Conservation (phyloP, 1,284 basidiomycete species). For the Mrakiaceae sp. region DNA sequence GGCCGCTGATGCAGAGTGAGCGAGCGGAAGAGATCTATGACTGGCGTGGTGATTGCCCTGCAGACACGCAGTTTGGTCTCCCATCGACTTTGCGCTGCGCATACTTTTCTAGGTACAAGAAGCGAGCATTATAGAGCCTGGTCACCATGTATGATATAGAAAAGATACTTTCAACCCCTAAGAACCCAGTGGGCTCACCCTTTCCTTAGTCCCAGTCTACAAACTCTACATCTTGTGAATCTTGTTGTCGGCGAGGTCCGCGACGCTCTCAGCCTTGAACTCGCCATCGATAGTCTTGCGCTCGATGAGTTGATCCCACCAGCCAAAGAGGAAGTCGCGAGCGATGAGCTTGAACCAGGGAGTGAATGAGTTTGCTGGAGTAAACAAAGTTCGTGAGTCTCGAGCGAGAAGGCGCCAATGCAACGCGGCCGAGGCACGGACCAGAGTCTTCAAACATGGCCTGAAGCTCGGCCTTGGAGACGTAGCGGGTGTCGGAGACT, state of each 20-base stretch:
- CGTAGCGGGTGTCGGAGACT: slow-evolving; percentile 83
- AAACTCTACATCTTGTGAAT: slow-evolving; percentile 20
- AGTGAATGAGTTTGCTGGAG: slow-evolving; percentile 72
- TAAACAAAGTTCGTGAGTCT: neutral
- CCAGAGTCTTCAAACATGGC: slow-evolving; percentile 76
- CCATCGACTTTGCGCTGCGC: too few species aligned
- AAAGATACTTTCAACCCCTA: too few species aligned
- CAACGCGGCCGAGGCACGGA: slow-evolving; percentile 32
- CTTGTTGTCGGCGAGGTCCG: slow-evolving; percentile 48
- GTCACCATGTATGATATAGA: too few species aligned
- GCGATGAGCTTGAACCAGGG: slow-evolving; percentile 99
- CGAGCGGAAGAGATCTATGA: too few species aligned
- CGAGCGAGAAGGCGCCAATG: slow-evolving; percentile 1
- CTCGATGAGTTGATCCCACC: slow-evolving; percentile 85
- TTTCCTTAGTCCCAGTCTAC: neutral
- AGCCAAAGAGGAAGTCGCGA: slow-evolving; percentile 89
- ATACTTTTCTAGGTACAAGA: too few species aligned
- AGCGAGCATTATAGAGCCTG: too few species aligned
- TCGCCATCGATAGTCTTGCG: slow-evolving; percentile 42
- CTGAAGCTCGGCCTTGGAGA: slow-evolving; percentile 77
- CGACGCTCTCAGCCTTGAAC: slow-evolving; percentile 55
- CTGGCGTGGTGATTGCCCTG: too few species aligned
- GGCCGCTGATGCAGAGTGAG: too few species aligned
- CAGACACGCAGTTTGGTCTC: too few species aligned
- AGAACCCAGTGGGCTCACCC: neutral